Percentiles rank a stretch among this genome's conserved stretches.
These are phyloP conservation scores for Barnettozyma sp. DNA, from an alignment of 805 yeast species.

Conservation along the genomic window DNA sequence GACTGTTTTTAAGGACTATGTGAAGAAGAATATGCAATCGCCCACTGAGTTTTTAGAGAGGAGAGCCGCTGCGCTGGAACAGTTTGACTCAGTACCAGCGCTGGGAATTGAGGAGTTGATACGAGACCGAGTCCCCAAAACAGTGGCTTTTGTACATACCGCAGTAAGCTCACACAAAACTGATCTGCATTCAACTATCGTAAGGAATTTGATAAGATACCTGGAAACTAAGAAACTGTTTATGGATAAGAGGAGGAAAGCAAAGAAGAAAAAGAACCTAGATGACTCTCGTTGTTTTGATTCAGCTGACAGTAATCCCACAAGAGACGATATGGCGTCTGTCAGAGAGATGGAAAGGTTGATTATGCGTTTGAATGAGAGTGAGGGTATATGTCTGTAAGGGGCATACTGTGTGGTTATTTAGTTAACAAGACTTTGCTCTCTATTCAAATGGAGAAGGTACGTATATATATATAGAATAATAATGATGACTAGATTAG, in stretches of 20 bases:
- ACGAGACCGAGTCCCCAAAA: slow-evolving; percentile 3
- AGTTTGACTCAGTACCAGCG: not conserved
- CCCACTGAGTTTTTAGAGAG: not conserved
- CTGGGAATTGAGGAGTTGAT: not conserved
- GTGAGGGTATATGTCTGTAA: slow-evolving; percentile 8
- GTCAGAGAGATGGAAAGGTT: slow-evolving; percentile 7
- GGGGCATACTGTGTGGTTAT: slow-evolving; percentile 39
- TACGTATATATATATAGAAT: no score
- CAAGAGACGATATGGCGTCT: slow-evolving; percentile 3
- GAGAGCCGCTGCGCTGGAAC: slow-evolving; percentile 1
- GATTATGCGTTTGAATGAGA: slow-evolving; percentile 10
- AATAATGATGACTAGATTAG: no score
- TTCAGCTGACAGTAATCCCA: not conserved
- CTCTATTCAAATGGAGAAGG: no score
- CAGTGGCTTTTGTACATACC: slow-evolving; percentile 5
- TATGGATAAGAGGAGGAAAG: slow-evolving; percentile 1
- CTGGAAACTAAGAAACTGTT: slow-evolving; percentile 4
- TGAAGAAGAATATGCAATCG: slow-evolving; percentile 1
- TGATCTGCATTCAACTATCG: slow-evolving; percentile 6
- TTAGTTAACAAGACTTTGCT: no score
- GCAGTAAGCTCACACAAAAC: not conserved
- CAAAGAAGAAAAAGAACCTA: not conserved
- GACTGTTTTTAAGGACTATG: slow-evolving; percentile 2
- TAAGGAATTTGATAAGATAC: slow-evolving; percentile 5
- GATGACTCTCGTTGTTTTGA: not conserved